Base-by-base conservation (phyloP, 2,329 filamentous ascomycete species). In the Cytospora piceicola region DNA sequence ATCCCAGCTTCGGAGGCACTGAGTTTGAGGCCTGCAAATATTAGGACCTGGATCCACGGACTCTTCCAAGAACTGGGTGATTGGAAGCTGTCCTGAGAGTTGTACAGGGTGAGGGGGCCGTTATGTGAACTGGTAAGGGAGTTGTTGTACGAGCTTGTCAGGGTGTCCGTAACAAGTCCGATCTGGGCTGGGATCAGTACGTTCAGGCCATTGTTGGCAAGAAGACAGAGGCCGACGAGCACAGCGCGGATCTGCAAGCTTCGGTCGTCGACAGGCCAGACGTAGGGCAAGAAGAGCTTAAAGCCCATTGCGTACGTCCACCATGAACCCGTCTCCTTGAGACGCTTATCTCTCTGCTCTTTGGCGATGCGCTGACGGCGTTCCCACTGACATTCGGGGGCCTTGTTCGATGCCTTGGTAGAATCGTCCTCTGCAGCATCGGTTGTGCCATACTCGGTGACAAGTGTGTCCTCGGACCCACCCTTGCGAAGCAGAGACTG, bases 111-210 rank as follows among this genome's bases (percentile, higher is more conserved):
- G n/a, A 14, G n/a, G n/a, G 46, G 11, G 3, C n/a, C 20, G n/a
- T 22, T 24, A 11, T 22, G n/a, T 49, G 46, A 8, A n/a, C 9
- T 49, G n/a, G 46, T n/a, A 49, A 22, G 22, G n/a, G 46, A 49
- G 11, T 4, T 49, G 61, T 79, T 82, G 64, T 46, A 32, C 11
- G 75, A 80, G 53, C 80, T 76, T 11, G 63, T 82, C 27, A 96
- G 78, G 67, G 85, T 85, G 72, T 95, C 87, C 69, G 92, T 89
- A 69, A 96, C 88, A 65, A 91, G 87, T 69, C 92, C 93, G 36
- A 94, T 86, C 73, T 95, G 91, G 24, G 90, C 85, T n/a, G 93
- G 93, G 36, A 93, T 87, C 52, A 96, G 78, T 17, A 96, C 80
- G 71, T 93, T 92, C 58, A 96, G 80, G 6, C 85, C 85, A 69